These are phyloP conservation scores for Colletotrichum endophyticum DNA, from an alignment of 2,329 filamentous ascomycete genomes.

Conservation along the genomic window DNA sequence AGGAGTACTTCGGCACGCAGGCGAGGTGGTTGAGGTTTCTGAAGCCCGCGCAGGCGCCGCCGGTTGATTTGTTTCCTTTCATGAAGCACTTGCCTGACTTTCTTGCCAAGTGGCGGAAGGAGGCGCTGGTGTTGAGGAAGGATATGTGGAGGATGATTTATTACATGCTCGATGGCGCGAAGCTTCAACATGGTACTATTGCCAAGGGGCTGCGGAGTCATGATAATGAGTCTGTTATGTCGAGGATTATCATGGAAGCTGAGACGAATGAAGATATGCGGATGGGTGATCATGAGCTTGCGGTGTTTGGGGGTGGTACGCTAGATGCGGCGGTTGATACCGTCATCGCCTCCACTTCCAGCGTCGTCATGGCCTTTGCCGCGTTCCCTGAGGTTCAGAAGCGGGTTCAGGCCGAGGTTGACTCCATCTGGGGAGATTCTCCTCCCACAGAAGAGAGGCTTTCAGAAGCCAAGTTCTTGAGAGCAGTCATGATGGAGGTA, in stretches of 20 bases:
- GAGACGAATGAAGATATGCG: slow-evolving; percentile 27
- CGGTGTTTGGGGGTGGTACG: background rate
- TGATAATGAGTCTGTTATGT: slow-evolving; percentile 42
- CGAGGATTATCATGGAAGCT: slow-evolving; percentile 43
- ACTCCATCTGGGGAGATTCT: slow-evolving; percentile 23
- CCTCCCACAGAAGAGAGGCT: slow-evolving; percentile 33
- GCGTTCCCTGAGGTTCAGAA: slow-evolving; percentile 24
- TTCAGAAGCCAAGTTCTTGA: slow-evolving; percentile 25
- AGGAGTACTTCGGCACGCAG: slow-evolving; percentile 26
- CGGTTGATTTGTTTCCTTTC: slow-evolving; percentile 28
- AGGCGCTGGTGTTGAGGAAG: slow-evolving; percentile 40
- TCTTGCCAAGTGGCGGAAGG: slow-evolving; percentile 52
- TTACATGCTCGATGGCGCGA: slow-evolving; percentile 38
- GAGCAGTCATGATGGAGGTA: slow-evolving; percentile 24
- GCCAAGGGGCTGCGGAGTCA: slow-evolving; percentile 36
- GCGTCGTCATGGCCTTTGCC: slow-evolving; percentile 27
- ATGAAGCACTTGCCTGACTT: slow-evolving; percentile 45
- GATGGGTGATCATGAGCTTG: background rate
- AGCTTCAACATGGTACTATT: slow-evolving; percentile 28
- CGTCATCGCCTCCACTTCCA: background rate
- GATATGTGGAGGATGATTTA: slow-evolving; percentile 44
- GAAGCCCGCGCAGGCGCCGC: slow-evolving; percentile 28
- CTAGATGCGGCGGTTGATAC: slow-evolving; percentile 13
- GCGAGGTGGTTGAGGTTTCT: slow-evolving; percentile 26
- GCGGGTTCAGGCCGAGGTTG: slow-evolving; percentile 31